Evolutionary conservation across 2,329 filamentous ascomycete genomes (phyloP).

Genomic region (Talaromyces sp.): DNA sequence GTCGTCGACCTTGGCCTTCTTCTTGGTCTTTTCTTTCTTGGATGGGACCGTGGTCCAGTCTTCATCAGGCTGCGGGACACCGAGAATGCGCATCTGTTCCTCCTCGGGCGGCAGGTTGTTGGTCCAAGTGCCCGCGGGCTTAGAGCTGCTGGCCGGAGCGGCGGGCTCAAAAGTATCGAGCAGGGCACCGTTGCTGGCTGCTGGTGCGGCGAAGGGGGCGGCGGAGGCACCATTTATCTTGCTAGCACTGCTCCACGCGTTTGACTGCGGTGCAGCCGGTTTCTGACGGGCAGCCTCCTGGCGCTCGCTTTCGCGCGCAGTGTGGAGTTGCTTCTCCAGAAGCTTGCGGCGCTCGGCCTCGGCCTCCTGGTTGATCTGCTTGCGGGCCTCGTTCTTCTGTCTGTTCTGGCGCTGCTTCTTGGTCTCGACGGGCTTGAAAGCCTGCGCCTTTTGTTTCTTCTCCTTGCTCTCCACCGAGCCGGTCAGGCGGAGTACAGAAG

Average conservation of each 20-base stretch:
- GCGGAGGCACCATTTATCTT: constrained; percentile 18
- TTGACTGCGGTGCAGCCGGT: constrained; percentile 36
- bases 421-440: constrained; percentile 64
- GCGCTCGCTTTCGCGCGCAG: constrained; percentile 75
- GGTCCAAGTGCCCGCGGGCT: constrained; percentile 36
- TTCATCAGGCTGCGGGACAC: constrained; percentile 41
- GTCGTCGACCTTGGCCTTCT: constrained; percentile 34
- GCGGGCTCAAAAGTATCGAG: constrained; percentile 39
- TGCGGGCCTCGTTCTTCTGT: constrained; percentile 77
- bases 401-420: constrained; percentile 96
- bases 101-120: constrained; percentile 53
- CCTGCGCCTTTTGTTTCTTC: constrained; percentile 56
- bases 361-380: constrained; percentile 65
- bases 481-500: constrained; percentile 73
- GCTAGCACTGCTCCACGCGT: constrained; percentile 44
- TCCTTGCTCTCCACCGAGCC: constrained; percentile 52
- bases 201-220: constrained; percentile 8
- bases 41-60: constrained; percentile 58
- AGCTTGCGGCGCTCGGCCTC: constrained; percentile 71
- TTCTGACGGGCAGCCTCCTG: constrained; percentile 58
- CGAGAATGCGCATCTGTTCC: constrained; percentile 52
- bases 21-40: constrained; percentile 50
- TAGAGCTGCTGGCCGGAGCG: constrained; percentile 11
- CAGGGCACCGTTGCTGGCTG: constrained; percentile 17
- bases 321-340: constrained; percentile 76